These are phyloP conservation scores for Lodderomyces theae DNA, from an alignment of 1,139 yeast genomes.

Conservation along the genomic window DNA sequence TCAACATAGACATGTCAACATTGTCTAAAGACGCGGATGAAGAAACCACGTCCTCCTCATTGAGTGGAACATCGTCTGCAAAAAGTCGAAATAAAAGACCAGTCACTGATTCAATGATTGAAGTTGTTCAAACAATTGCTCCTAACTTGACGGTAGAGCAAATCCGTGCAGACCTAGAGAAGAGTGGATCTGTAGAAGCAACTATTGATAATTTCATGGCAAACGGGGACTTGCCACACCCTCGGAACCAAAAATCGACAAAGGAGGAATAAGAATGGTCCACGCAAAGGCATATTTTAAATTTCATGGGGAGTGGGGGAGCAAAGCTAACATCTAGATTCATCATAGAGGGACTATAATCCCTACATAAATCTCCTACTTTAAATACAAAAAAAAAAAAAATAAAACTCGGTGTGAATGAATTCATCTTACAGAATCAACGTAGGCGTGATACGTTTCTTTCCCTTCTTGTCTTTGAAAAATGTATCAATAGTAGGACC, in stretches of 20 bases:
- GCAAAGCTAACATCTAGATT: too few species aligned
- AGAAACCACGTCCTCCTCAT: conserved; percentile 7
- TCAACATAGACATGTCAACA: conserved; percentile 14
- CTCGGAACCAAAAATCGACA: conserved; percentile 43
- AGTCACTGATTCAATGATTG: conserved; percentile 80
- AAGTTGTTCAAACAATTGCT: conserved; percentile 79
- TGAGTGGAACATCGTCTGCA: conserved; percentile 5
- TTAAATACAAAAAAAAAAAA: too few species aligned
- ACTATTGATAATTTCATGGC: conserved; percentile 72
- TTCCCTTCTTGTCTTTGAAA: conserved; percentile 25
- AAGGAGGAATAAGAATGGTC: too few species aligned
- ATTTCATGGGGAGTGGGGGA: too few species aligned
- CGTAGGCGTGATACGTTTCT: conserved; percentile 47
- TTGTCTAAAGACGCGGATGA: conserved; percentile 2
- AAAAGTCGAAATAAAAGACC: conserved; percentile 39
- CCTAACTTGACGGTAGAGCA: conserved; percentile 72
- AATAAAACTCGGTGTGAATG: too few species aligned
- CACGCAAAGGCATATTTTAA: too few species aligned
- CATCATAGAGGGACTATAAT: too few species aligned
- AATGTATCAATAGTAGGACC: conserved; percentile 16
- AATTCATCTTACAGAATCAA: conserved; percentile 26
- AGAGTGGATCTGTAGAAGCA: conserved; percentile 75
- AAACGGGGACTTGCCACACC: conserved; percentile 63
- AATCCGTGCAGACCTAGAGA: conserved; percentile 59
- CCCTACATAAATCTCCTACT: too few species aligned